phyloP scores from a whole-genome alignment of 257 asterid genomes.

The Solanum microdontum region DNA sequence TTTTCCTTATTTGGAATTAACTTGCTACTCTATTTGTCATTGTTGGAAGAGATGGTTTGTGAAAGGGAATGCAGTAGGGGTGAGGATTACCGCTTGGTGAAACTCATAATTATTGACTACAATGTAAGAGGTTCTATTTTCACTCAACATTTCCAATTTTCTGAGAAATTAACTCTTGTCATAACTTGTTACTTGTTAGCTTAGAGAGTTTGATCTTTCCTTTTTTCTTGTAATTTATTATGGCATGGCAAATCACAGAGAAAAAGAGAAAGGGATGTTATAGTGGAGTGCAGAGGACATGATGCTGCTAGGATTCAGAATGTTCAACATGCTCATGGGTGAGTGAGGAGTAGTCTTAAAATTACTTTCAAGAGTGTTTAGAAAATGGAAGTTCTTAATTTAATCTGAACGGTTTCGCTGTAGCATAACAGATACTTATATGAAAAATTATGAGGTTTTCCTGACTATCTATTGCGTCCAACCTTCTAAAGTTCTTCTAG shows the following conservation, averaged over 20 bases:
- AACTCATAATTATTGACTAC: slow-evolving; percentile 73
- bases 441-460: background rate
- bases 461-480: background rate
- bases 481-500: background rate
- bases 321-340: slow-evolving; percentile 94
- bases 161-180: background rate
- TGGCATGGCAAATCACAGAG: slow-evolving; percentile 23
- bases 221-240: background rate
- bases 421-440: background rate
- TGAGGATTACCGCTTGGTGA: slow-evolving; percentile 91
- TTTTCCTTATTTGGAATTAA: background rate
- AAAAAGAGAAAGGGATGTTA: slow-evolving; percentile 48
- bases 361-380: background rate
- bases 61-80: slow-evolving; percentile 98
- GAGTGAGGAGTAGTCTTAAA: background rate
- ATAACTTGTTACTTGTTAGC: background rate
- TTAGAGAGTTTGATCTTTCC: background rate
- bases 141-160: background rate
- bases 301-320: slow-evolving; percentile 82
- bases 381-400: background rate
- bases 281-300: slow-evolving; percentile 96
- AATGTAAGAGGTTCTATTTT: slow-evolving; percentile 26
- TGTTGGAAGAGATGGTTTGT: slow-evolving; percentile 66
- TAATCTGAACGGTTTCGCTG: background rate
- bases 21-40: background rate